Evolutionary conservation across 768 basidiomycete species (phyloP).

Genomic region (Piloderma croceum): DNA sequence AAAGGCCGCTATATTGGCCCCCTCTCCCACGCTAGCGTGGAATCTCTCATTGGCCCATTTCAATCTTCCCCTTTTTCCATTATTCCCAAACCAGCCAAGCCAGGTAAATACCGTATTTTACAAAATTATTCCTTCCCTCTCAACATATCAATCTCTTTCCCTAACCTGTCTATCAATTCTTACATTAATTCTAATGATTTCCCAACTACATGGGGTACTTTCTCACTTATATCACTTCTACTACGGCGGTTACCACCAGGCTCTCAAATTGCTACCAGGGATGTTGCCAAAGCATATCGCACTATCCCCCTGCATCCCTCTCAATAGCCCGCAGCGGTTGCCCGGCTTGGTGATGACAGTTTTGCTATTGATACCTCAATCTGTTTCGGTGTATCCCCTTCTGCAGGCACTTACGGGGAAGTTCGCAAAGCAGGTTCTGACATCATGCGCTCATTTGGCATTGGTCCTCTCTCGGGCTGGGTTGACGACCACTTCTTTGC

Average conservation of each 20-base stretch:
- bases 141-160: neutral
- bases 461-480: slow-evolving; percentile 12
- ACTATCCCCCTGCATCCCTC: slow-evolving; percentile 23
- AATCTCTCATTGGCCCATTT: slow-evolving; percentile 19
- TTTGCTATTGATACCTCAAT: slow-evolving; percentile 7
- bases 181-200: slow-evolving; percentile 12
- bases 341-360: slow-evolving; percentile 13
- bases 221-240: slow-evolving; percentile 1
- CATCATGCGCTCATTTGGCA: slow-evolving; percentile 5
- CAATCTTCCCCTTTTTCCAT: too few species aligned
- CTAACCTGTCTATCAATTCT: slow-evolving; percentile 20
- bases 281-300: slow-evolving; percentile 36
- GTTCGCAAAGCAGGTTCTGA: slow-evolving; percentile 11
- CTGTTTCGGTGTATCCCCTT: slow-evolving; percentile 9
- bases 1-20: slow-evolving; percentile 16
- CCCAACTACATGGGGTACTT: too few species aligned
- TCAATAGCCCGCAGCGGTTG: slow-evolving; percentile 33
- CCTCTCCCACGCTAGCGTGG: slow-evolving; percentile 5
- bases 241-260: slow-evolving; percentile 17
- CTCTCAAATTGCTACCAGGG: slow-evolving; percentile 17
- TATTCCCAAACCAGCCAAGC: slow-evolving; percentile 24
- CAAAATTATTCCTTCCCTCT: slow-evolving; percentile 27
- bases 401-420: slow-evolving; percentile 8
- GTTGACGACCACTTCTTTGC: slow-evolving; percentile 11
- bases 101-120: slow-evolving; percentile 16